phyloP scores from a whole-genome alignment of 106 monocot genomes.

The Vanilla planifolia region DNA sequence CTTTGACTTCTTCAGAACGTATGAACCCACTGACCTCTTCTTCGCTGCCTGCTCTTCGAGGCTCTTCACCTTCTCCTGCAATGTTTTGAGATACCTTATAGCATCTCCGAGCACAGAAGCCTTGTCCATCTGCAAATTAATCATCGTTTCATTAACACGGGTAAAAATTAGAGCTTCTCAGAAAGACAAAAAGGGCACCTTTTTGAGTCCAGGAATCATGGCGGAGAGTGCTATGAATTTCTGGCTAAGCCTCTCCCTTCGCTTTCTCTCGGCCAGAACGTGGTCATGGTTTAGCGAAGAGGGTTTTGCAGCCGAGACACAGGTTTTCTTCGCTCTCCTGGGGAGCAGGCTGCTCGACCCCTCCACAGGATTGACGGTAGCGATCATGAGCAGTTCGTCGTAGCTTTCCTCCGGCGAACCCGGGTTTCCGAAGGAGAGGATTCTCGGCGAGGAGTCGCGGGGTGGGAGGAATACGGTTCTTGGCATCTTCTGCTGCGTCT shows the following conservation, averaged over 20 bases:
- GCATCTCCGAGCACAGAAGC: conserved; percentile 35
- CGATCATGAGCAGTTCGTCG: too few species aligned
- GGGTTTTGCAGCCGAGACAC: conserved; percentile 1
- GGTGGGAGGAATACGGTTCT: not conserved
- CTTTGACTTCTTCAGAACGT: conserved; percentile 18
- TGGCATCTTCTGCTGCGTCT: conserved; percentile 3
- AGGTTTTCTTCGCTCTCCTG: conserved; percentile 4
- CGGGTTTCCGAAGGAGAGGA: conserved; percentile 29
- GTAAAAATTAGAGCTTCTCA: too few species aligned
- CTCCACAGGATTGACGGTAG: conserved; percentile 7
- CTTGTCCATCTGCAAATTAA: conserved; percentile 38
- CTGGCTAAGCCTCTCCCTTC: conserved; percentile 60
- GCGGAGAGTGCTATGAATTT: conserved; percentile 53
- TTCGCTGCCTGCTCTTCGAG: conserved; percentile 24
- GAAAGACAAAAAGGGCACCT: too few species aligned
- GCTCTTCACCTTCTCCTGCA: conserved; percentile 30
- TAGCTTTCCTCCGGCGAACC: conserved; percentile 9
- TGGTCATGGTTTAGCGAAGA: conserved; percentile 39
- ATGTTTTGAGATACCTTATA: conserved; percentile 28
- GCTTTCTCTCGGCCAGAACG: conserved; percentile 54
- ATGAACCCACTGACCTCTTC: conserved; percentile 9
- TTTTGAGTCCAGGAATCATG: conserved; percentile 47
- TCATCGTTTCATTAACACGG: too few species aligned
- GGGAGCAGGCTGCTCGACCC: conserved; percentile 4
- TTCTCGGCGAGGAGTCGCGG: conserved; percentile 15